These are phyloP conservation scores for Russula earlei DNA, from an alignment of 768 basidiomycete species.

Conservation along the genomic window DNA sequence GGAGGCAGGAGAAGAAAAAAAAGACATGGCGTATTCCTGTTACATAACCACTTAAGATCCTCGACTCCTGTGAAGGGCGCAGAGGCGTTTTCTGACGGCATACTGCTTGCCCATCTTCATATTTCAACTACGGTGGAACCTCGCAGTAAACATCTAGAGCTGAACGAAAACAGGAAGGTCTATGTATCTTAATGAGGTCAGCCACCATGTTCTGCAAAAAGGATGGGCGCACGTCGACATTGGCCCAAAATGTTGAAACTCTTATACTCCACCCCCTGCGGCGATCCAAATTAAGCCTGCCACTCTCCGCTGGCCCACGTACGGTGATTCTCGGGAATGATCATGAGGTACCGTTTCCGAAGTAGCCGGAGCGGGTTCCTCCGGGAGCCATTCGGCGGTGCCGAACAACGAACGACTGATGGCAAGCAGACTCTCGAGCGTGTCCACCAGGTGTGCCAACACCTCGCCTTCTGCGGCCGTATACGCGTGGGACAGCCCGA, in stretches of 20 bases:
- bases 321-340: not conserved
- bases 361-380: conserved; percentile 1
- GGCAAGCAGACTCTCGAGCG: conserved; percentile 34
- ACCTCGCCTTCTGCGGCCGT: conserved; percentile 37
- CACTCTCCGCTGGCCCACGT: not conserved
- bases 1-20: not conserved
- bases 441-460: conserved; percentile 33
- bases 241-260: not conserved
- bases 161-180: not conserved
- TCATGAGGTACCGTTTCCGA: not conserved
- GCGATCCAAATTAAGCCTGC: not conserved
- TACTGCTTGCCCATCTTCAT: not conserved
- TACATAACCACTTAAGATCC: not conserved
- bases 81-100: not conserved
- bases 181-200: not conserved
- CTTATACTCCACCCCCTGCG: not conserved
- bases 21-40: not conserved
- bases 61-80: not conserved
- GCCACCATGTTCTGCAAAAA: not conserved
- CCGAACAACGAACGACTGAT: conserved; percentile 36
- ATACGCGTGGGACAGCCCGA: conserved; percentile 33
- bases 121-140: not conserved
- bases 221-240: not conserved
- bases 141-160: not conserved
- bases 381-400: conserved; percentile 34